These are phyloP conservation scores for Thymus quinquecostatus DNA, from an alignment of 257 asterid genomes.

Conservation along the genomic window DNA sequence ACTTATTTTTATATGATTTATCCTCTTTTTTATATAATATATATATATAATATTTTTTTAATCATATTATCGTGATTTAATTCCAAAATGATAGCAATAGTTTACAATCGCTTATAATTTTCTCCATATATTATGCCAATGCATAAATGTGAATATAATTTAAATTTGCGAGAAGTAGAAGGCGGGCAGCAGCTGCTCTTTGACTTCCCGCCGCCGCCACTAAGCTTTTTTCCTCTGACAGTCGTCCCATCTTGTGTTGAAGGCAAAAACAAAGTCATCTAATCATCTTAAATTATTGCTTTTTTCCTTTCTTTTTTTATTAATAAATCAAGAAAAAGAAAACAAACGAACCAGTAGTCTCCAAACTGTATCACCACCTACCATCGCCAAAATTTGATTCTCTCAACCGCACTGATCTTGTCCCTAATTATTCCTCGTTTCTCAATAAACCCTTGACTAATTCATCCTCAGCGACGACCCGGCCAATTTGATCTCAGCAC, in stretches of 20 bases:
- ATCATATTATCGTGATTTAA: too few species aligned
- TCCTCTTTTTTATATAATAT: too few species aligned
- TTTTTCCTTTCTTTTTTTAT: too few species aligned
- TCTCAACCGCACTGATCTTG: conserved; percentile 11
- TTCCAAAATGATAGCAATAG: too few species aligned
- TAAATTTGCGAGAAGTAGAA: background rate
- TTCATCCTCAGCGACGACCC: background rate
- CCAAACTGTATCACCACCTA: conserved; percentile 26
- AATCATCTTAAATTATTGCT: background rate
- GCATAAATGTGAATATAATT: background rate
- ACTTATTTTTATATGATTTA: too few species aligned
- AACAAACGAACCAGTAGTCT: background rate
- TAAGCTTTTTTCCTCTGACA: background rate
- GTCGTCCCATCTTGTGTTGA: background rate
- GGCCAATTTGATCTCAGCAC: conserved; percentile 1
- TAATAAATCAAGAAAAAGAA: background rate
- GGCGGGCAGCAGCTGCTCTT: background rate
- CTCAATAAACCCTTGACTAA: background rate
- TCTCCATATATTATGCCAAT: too few species aligned
- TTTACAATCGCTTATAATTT: too few species aligned
- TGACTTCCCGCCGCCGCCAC: conserved; percentile 9
- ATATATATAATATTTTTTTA: too few species aligned
- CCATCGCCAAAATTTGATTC: conserved; percentile 15
- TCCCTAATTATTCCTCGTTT: conserved; percentile 7
- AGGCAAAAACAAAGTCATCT: background rate